These are phyloP conservation scores for Penicillium salamii DNA, from an alignment of 495 filamentous ascomycete genomes.

Conservation along the genomic window DNA sequence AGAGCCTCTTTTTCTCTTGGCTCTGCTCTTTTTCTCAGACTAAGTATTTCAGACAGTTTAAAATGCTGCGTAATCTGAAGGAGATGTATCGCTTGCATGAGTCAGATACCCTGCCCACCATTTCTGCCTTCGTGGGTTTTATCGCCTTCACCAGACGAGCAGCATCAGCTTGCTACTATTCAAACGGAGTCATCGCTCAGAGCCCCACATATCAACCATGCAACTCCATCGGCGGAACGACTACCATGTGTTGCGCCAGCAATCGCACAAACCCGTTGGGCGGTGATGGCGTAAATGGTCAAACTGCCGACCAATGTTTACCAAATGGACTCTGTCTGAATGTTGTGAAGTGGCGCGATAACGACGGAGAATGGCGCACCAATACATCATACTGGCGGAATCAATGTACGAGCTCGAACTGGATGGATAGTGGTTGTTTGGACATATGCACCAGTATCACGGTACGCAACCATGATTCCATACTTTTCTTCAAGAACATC, in stretches of 20 bases:
- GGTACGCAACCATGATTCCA: not conserved
- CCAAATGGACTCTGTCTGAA: conserved; percentile 10
- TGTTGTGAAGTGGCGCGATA: not conserved
- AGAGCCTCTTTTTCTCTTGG: no score
- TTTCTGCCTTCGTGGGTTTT: no score
- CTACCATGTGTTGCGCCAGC: conserved; percentile 14
- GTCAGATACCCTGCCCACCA: no score
- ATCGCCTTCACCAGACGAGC: not conserved
- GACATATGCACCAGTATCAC: conserved; percentile 2
- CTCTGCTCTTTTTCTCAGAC: no score
- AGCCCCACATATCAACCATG: conserved; percentile 8
- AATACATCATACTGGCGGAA: conserved; percentile 9
- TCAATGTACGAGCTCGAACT: conserved; percentile 11
- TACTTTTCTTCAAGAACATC: no score
- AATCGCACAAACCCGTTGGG: conserved; percentile 11
- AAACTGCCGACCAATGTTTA: conserved; percentile 10
- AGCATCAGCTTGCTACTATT: not conserved
- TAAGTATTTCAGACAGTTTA: no score
- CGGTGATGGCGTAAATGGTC: conserved; percentile 4
- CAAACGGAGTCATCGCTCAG: not conserved
- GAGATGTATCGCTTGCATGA: no score
- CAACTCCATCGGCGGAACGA: conserved; percentile 1
- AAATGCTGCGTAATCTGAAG: no score
- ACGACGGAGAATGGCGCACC: not conserved
- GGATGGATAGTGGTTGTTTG: conserved; percentile 8